Conservation (phyloP, 768 basidiomycete genomes). For the Daedaleopsis nitida region DNA sequence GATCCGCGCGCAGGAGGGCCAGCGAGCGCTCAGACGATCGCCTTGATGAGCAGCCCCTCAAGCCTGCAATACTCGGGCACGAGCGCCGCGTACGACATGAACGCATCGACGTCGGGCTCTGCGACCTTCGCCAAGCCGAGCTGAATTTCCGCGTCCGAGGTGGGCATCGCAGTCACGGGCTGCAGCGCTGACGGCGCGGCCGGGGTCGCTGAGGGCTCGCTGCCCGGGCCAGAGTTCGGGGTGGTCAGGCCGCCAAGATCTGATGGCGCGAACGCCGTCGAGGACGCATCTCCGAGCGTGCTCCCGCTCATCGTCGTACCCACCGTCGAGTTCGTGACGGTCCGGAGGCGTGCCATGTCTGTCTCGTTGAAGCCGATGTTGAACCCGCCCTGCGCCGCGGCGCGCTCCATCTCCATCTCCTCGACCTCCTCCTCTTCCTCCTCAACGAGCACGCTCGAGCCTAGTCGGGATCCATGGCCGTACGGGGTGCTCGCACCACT, state of each 20-base stretch:
- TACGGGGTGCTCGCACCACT: constrained; percentile 74
- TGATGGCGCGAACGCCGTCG: constrained; percentile 62
- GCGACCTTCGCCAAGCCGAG: constrained; percentile 81
- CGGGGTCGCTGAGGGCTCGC: constrained; percentile 35
- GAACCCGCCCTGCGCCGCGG: constrained; percentile 32
- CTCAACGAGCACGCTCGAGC: constrained; percentile 58
- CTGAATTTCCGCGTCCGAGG: constrained; percentile 71
- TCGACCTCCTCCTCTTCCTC: constrained; percentile 78
- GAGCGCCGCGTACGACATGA: constrained; percentile 83
- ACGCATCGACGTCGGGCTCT: constrained; percentile 81
- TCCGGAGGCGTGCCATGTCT: constrained; percentile 51
- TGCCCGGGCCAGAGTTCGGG: constrained; percentile 23
- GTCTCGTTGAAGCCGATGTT: constrained; percentile 45
- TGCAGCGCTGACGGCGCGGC: constrained; percentile 60
- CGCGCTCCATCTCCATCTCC: constrained; percentile 58
- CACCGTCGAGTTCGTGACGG: constrained; percentile 51
- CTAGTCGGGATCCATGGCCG: constrained; percentile 50
- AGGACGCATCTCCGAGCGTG: constrained; percentile 45
- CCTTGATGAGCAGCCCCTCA: constrained; percentile 77
- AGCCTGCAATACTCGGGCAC: constrained; percentile 82
- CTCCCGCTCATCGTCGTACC: constrained; percentile 35
- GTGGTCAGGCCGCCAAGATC: constrained; percentile 45
- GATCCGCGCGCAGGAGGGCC: neutral
- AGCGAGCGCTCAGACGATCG: constrained; percentile 39
- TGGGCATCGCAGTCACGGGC: constrained; percentile 72